A percentile compares a stretch with the other conserved stretches of the same genome.
These are phyloP conservation scores for Naganishia onofrii DNA, from an alignment of 768 basidiomycete species.

Conservation along the genomic window DNA sequence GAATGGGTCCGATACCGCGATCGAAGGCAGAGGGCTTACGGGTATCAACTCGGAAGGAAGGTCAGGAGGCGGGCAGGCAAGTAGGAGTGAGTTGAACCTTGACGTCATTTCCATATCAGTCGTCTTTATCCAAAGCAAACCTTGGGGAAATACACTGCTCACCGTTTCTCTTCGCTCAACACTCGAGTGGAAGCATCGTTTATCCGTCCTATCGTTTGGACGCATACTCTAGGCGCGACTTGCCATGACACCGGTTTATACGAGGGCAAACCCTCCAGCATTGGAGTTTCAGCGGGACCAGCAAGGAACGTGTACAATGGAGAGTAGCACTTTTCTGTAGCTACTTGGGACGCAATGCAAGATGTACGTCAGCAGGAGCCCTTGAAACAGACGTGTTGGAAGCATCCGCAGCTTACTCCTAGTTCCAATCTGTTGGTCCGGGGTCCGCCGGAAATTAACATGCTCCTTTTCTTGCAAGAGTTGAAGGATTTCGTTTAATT, in stretches of 20 bases:
- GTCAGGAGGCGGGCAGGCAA: constrained; percentile 38
- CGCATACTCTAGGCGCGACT: constrained; percentile 32
- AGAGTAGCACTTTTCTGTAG: constrained; percentile 36
- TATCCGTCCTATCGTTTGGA: constrained; percentile 38
- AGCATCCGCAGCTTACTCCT: constrained; percentile 26
- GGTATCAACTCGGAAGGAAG: constrained; percentile 31
- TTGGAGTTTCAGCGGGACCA: constrained; percentile 34
- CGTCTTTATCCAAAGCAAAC: background rate
- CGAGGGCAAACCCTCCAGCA: constrained; percentile 33
- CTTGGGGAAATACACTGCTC: constrained; percentile 17
- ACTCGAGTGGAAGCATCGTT: constrained; percentile 43
- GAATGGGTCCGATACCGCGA: background rate
- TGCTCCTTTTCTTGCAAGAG: constrained; percentile 27
- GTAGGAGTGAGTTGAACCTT: constrained; percentile 44
- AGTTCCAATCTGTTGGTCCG: background rate
- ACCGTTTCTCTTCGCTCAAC: constrained; percentile 43
- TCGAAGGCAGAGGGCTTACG: constrained; percentile 29
- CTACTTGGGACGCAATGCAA: constrained; percentile 13
- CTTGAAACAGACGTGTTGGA: no score
- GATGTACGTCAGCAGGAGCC: background rate
- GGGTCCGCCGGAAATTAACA: constrained; percentile 32
- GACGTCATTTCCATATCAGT: background rate
- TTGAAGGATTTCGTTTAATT: constrained; percentile 29
- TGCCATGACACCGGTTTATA: constrained; percentile 35
- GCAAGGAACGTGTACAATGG: constrained; percentile 43